Evolutionary conservation across 208 protist species (phyloP), one percentile per base, ranked within the genome.

Genomic region (Trypanosoma cruzi): DNA sequence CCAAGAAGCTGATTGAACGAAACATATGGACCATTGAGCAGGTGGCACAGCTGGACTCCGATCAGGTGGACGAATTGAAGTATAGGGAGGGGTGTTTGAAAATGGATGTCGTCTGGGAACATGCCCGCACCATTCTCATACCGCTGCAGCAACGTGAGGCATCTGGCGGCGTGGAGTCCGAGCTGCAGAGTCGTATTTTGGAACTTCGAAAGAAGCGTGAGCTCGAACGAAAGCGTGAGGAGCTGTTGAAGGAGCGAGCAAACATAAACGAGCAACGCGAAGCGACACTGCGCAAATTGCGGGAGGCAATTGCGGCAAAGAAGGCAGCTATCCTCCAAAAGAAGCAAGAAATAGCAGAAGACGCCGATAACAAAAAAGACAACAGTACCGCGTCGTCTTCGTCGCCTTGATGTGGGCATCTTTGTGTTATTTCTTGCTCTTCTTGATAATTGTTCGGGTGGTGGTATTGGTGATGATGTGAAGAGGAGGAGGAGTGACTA

Each of bases 1-100:
- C 85, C 10, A 96, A 96, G 72, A 93, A 94, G 68, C 57, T 96
- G n/a, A 96, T 96, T 66, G 88, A 96, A 68, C 83, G 86, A n/a
- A 90, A 94, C 64, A 81, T 96, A 24, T 96, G 90, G 88, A 94
- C 90, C 13, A 96, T 96, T 63, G 88, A 92, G 73, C 90, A 96
- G 75, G 86, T 96, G 0, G 86, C 88, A 14, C 78, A 70, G 64
- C 80, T 96, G 36, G 83, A 91, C 79, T 91, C 87, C 13, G 90
- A 96, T 60, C 79, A 84, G 62, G 88, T 96, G 13, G 90, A 96
- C 65, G 84, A 93, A 71, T 77, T 96, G 40, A 90, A 93, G 74
- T 96, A 96, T 80, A 90, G 83, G 61, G 88, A 96, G 42, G 90
- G 90, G 14, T 96, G 90, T 68, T 73, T 96, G 57, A 90, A 93